phyloP scores from a whole-genome alignment of 371 early-diverging fungal genomes.

The Mortierella sp. region DNA sequence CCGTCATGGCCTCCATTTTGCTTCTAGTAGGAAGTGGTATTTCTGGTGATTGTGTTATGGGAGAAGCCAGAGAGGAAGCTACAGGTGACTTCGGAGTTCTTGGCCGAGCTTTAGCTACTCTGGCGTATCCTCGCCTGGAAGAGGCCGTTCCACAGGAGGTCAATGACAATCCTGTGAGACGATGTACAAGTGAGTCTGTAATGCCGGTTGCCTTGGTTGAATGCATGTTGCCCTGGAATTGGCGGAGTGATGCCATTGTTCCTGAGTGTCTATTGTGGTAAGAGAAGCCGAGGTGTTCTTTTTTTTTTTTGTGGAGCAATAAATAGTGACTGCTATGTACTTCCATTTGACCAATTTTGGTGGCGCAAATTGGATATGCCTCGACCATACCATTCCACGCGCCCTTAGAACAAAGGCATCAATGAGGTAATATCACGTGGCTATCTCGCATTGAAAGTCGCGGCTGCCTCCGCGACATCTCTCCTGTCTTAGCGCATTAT shows the following conservation, averaged over 20 bases:
- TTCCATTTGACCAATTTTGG: conserved; percentile 1
- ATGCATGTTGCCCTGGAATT: conserved; percentile 18
- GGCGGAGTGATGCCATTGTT: conserved; percentile 30
- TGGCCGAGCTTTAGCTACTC: conserved; percentile 28
- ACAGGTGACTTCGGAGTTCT: conserved; percentile 25
- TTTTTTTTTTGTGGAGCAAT: neutral
- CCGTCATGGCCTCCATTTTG: neutral
- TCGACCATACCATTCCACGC: too few species aligned
- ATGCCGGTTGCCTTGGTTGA: conserved; percentile 7
- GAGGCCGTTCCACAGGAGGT: neutral
- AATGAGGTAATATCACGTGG: neutral
- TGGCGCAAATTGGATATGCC: conserved; percentile 3
- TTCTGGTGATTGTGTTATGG: neutral
- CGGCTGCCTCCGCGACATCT: neutral
- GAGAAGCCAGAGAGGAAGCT: neutral
- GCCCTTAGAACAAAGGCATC: neutral
- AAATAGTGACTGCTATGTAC: conserved; percentile 14
- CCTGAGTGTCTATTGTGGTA: conserved; percentile 1
- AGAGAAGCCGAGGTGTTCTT: neutral
- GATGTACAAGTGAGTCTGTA: conserved; percentile 3
- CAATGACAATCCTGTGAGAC: conserved; percentile 25
- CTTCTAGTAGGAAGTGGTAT: neutral
- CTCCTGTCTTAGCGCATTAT: neutral
- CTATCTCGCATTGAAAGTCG: neutral
- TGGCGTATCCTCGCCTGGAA: conserved; percentile 28